Evolutionary conservation across 345 rosid genomes (phyloP), one percentile per base, ranked within the genome.

Genomic region (Camelina neglecta): DNA sequence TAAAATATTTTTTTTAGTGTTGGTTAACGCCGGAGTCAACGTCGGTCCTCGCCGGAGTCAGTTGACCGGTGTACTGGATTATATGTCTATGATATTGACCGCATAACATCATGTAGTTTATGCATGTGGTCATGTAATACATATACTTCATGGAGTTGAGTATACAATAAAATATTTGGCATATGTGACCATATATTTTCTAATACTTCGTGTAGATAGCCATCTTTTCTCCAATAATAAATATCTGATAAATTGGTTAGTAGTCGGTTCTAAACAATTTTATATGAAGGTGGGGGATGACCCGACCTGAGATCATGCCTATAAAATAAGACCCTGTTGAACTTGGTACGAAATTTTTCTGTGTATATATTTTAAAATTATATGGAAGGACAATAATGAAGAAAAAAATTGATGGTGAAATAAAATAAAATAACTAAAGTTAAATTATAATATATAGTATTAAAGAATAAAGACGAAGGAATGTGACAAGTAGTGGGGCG

Each of bases 401-500:
- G 57, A 62, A 62, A 63, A 47, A n/a, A 56, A 42, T n/a, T 62
- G 55, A 75, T 42, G 54, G 11, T 68, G 21, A 67, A 59, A 49
- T 16, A 5, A 62, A 11, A 61, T 6, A 18, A 13, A 1, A 5
- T 48, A 12, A n/a, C 0, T 10, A 67, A 21, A 39, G 6, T 5
- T 10, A 66, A n/a, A 4, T 8, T 7, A n/a, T 38, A 18, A n/a
- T 38, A 18, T 6, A n/a, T 7, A 60, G 60, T 50, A 26, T 18
- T 75, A 53, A 51, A 68, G 48, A 55, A 76, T 23, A 47, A 76
- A 68, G 63, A 62, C 42, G 18, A 76, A 70, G 56, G 71, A 76
- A 63, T 76, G 75, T 76, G 80, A 76, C 71, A 70, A 62, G 80
- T 18, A 70, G 80, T 70, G 75, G 80, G 75, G 51, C 59, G 70